Conservation (phyloP, 768 basidiomycete species). For the Suillus cothurnatus region DNA sequence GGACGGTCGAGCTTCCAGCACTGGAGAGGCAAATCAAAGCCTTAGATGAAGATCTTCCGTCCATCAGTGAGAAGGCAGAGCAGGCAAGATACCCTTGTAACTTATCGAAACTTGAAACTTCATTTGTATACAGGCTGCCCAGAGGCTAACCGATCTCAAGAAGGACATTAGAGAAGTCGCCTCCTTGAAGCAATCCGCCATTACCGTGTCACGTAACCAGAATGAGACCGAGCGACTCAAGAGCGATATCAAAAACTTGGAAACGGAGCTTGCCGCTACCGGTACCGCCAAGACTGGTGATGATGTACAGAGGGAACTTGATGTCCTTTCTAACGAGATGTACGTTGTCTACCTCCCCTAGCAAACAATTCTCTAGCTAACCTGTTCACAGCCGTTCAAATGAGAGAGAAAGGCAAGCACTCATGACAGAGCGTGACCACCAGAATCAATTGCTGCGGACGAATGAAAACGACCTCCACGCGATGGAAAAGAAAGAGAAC, state of each 20-base stretch:
- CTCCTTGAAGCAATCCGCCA: conserved; percentile 61
- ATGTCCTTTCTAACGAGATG: conserved; percentile 64
- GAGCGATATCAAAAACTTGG: conserved; percentile 62
- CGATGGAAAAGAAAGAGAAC: conserved; percentile 62
- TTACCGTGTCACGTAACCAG: conserved; percentile 57
- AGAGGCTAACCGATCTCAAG: conserved; percentile 54
- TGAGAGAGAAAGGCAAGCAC: conserved; percentile 61
- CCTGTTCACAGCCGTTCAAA: conserved; percentile 53
- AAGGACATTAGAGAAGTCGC: conserved; percentile 62
- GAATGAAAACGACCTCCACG: conserved; percentile 62
- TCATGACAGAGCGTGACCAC: conserved; percentile 64
- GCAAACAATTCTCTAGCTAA: neutral
- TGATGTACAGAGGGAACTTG: conserved; percentile 81
- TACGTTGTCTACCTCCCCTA: conserved; percentile 38
- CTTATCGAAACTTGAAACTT: conserved; percentile 6
- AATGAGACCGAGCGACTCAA: conserved; percentile 60
- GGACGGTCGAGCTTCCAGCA: conserved; percentile 61
- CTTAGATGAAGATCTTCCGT: conserved; percentile 57
- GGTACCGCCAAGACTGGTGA: conserved; percentile 84
- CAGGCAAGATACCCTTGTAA: conserved; percentile 45
- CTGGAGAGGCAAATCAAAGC: conserved; percentile 63
- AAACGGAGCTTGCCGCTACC: conserved; percentile 65
- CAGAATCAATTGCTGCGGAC: conserved; percentile 52
- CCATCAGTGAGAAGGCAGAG: conserved; percentile 55
- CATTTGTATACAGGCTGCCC: conserved; percentile 44